These are phyloP conservation scores for Didymella keratinophila DNA, from an alignment of 2,329 filamentous ascomycete genomes.

Conservation along the genomic window DNA sequence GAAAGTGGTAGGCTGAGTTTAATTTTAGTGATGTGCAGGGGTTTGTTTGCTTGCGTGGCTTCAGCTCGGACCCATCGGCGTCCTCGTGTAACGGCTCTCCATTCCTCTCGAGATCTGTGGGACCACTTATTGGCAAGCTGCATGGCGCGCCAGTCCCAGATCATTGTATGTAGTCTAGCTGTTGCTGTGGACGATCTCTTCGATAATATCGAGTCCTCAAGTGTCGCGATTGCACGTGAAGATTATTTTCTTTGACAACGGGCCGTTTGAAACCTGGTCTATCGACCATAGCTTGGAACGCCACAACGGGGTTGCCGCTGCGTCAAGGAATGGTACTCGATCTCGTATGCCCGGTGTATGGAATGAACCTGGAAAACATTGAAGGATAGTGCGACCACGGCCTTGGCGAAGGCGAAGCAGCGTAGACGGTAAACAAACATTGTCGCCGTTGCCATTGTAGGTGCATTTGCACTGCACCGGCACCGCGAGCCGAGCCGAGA, in stretches of 20 bases:
- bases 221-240: neutral
- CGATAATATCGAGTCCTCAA: neutral
- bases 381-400: neutral
- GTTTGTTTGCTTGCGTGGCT: conserved; percentile 18
- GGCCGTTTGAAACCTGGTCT: conserved; percentile 12
- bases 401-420: neutral
- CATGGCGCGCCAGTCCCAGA: neutral
- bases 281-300: conserved; percentile 12
- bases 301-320: conserved; percentile 9
- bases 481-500: neutral
- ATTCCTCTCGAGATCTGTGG: conserved; percentile 5
- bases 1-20: conserved; percentile 16
- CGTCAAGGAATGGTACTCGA: conserved; percentile 2
- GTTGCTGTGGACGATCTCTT: neutral
- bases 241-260: conserved; percentile 11
- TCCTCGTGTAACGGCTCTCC: conserved; percentile 11
- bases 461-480: neutral
- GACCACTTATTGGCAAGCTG: neutral
- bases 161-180: neutral
- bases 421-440: neutral
- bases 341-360: too few species aligned
- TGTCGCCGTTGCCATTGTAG: neutral
- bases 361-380: neutral
- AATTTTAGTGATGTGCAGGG: conserved; percentile 22
- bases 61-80: conserved; percentile 7